These are phyloP conservation scores for Saccharomycopsis guyanensis DNA, from an alignment of 805 yeast genomes.

Conservation along the genomic window DNA sequence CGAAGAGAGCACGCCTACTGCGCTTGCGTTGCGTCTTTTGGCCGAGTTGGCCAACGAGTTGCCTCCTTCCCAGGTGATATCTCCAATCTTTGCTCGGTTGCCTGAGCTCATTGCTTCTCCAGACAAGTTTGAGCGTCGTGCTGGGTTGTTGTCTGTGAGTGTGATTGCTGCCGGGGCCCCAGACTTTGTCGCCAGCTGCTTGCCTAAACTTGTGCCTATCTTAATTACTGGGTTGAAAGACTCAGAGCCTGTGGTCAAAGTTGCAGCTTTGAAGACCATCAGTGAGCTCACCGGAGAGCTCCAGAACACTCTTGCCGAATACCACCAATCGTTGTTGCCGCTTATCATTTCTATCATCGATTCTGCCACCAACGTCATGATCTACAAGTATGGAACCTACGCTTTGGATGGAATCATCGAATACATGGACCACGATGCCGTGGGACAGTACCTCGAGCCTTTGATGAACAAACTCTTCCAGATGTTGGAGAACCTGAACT, in stretches of 20 bases:
- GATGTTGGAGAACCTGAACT: conserved; percentile 70
- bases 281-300: conserved; percentile 74
- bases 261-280: conserved; percentile 79
- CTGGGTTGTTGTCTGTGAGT: conserved; percentile 74
- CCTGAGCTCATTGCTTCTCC: conserved; percentile 49
- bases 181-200: conserved; percentile 73
- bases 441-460: conserved; percentile 74
- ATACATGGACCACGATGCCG: conserved; percentile 81
- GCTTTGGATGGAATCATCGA: conserved; percentile 91
- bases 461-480: conserved; percentile 83
- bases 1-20: conserved; percentile 76
- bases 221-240: conserved; percentile 74
- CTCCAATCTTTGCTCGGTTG: conserved; percentile 64
- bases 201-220: conserved; percentile 64
- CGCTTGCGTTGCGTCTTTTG: conserved; percentile 72
- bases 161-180: conserved; percentile 90
- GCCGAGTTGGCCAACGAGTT: conserved; percentile 73
- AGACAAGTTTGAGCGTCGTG: conserved; percentile 78
- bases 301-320: conserved; percentile 77
- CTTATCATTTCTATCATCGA: conserved; percentile 82
- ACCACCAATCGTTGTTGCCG: conserved; percentile 77
- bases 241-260: conserved; percentile 62
- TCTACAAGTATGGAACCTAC: conserved; percentile 83
- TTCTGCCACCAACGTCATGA: conserved; percentile 70
- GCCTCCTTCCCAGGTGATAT: conserved; percentile 89